Conservation (phyloP, 495 filamentous ascomycete species). For the Aspergillus cavernicola region DNA sequence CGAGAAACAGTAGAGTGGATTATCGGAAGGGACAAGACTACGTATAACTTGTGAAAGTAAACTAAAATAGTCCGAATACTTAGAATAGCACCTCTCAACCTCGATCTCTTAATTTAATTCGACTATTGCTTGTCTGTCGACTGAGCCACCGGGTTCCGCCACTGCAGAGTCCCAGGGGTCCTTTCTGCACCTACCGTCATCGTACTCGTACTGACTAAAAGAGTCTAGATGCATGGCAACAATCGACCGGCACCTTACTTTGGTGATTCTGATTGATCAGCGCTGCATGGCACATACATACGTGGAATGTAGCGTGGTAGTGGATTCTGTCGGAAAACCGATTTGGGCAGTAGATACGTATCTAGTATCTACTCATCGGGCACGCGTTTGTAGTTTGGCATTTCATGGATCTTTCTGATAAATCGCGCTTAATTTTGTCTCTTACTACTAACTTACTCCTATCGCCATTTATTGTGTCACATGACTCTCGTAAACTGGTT, state of each 20-base stretch:
- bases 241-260: no score
- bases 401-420: no score
- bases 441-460: no score
- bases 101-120: neutral
- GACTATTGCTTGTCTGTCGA: neutral
- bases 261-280: neutral
- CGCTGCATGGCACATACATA: neutral
- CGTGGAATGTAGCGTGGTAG: neutral
- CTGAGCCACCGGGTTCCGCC: neutral
- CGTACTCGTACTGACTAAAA: no score
- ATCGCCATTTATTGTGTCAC: no score
- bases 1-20: conserved; percentile 1
- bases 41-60: conserved; percentile 17
- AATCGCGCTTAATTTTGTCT: no score
- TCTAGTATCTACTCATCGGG: no score
- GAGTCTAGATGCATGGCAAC: no score
- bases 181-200: no score
- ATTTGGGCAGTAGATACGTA: neutral
- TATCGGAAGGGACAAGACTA: neutral
- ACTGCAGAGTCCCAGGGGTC: neutral
- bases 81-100: conserved; percentile 7
- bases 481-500: no score
- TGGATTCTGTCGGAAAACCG: neutral
- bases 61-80: conserved; percentile 11
- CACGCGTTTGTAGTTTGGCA: no score